Percentiles rank a stretch among this genome's conserved stretches.
Conservation (phyloP, 2,329 filamentous ascomycete genomes). For the Elsinoe arachidis region DNA sequence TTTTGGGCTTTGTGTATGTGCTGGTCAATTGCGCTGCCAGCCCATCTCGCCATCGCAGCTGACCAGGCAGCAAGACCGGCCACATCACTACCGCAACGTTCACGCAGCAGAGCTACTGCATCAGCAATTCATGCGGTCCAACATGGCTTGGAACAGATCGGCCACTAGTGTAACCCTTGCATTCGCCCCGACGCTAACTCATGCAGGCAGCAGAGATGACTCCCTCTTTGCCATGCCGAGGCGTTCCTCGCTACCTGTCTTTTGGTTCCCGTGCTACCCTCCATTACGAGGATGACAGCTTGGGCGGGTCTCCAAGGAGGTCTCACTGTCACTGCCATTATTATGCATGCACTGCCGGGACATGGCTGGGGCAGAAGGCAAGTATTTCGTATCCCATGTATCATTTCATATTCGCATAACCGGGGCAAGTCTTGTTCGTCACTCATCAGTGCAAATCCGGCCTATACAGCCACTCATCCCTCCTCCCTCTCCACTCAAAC, state of each 20-base stretch:
- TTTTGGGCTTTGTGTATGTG: background rate
- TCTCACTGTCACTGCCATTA: background rate
- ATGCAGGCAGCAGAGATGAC: slow-evolving; percentile 11
- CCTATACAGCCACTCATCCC: slow-evolving; percentile 26
- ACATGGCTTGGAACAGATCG: slow-evolving; percentile 5
- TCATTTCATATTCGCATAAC: background rate
- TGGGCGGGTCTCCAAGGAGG: background rate
- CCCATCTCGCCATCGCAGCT: background rate
- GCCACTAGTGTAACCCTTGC: slow-evolving; percentile 3
- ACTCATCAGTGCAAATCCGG: slow-evolving; percentile 13
- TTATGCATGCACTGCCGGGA: background rate
- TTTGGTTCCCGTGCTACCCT: slow-evolving; percentile 3
- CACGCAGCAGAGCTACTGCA: background rate
- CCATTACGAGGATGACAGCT: slow-evolving; percentile 2
- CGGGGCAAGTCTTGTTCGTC: too few relatives aligned
- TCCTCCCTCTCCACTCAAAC: slow-evolving; percentile 49
- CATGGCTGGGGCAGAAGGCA: background rate
- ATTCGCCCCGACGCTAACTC: background rate
- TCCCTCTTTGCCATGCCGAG: slow-evolving; percentile 5
- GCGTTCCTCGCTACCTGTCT: slow-evolving; percentile 11
- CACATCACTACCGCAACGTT: slow-evolving; percentile 8
- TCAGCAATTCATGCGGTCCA: background rate
- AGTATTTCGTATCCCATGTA: background rate
- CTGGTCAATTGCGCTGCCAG: background rate
- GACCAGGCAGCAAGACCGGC: slow-evolving; percentile 2